These are phyloP conservation scores for Trichoderma aggressivum DNA, from an alignment of 2,329 filamentous ascomycete genomes.

Conservation along the genomic window DNA sequence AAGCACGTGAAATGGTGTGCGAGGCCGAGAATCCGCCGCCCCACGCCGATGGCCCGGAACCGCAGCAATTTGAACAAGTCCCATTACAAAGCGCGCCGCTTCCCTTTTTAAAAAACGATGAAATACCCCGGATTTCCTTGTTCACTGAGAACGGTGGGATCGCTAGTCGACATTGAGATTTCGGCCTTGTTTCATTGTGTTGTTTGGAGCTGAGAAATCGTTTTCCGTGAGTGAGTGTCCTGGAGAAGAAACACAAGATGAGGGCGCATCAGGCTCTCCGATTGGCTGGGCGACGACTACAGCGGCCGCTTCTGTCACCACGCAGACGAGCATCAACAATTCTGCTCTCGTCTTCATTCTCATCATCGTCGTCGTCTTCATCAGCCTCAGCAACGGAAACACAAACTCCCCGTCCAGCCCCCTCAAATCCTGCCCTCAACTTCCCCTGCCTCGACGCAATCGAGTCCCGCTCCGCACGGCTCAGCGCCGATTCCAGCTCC, in stretches of 20 bases:
- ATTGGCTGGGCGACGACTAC: conserved; percentile 18
- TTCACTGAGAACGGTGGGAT: not conserved
- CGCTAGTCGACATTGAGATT: not conserved
- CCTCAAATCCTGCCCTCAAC: conserved; percentile 79
- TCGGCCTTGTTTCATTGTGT: not conserved
- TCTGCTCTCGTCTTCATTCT: conserved; percentile 33
- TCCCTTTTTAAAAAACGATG: not conserved
- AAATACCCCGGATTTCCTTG: not conserved
- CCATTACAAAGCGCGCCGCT: conserved; percentile 2
- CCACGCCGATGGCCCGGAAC: conserved; percentile 5
- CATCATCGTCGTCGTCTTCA: conserved; percentile 33
- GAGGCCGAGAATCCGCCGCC: conserved; percentile 12
- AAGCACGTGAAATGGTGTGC: conserved; percentile 18
- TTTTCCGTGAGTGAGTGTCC: not conserved
- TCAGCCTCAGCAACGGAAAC: not conserved
- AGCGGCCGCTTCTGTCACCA: conserved; percentile 29
- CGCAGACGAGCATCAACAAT: not conserved
- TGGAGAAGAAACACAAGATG: conserved; percentile 1
- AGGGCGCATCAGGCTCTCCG: conserved; percentile 16
- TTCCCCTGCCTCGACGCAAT: conserved; percentile 88
- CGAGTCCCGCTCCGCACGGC: conserved; percentile 71
- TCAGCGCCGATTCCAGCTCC: conserved; percentile 47
- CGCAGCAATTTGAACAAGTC: not conserved
- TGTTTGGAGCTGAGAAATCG: not conserved
- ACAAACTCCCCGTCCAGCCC: conserved; percentile 26